Evolutionary conservation across 164 flowering plant genomes (phyloP), one percentile per base, ranked within the genome.

Genomic region (Aristolochia contorta): DNA sequence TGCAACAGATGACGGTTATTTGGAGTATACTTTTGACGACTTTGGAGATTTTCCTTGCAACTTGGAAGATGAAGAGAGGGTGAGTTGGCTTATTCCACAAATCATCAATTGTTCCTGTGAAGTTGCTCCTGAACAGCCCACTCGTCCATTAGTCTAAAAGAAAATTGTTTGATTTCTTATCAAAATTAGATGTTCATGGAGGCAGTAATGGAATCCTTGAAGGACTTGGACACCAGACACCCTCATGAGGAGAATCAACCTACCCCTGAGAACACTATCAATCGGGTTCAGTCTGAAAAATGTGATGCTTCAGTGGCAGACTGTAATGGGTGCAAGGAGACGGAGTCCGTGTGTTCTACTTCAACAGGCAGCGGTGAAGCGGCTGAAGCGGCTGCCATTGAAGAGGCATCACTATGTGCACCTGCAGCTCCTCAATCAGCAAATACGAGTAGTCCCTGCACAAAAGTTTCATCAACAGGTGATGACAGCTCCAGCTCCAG

Each of bases 61-160:
- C 62, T 72, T 70, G 53, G 91, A 87, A 59, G 98, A 93, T 59
- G 98, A 93, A 84, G 96, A 93, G 74, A 77, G 84, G 86, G 98
- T 86, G 22, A 64, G 72, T 64, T 8, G 1, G 13, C 43, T 8
- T 6, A 8, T 37, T 37, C 9, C 7, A 7, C 10, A 37, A 37
- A 37, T 37, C 43, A 37, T 4, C 7, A 8, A 37, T 8, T 10
- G 7, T 37, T 37, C 43, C n/a, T 37, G 9, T 1, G 12, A 37
- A 37, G 43, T 37, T 37, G 43, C 7, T 8, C 43, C 10, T 37
- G 43, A 37, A 46, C 49, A 13, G 16, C 43, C 21, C 18, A 14
- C 16, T 47, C 20, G 2, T n/a, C 55, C 14, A 19, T 25, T 51
- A 52, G 9, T 45, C 43, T 27, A 12, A 3, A 15, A 32, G n/a